Percentiles rank a stretch among this genome's conserved stretches.
phyloP scores from a whole-genome alignment of 2,329 filamentous ascomycete genomes.

The Beauveria brongniartii region DNA sequence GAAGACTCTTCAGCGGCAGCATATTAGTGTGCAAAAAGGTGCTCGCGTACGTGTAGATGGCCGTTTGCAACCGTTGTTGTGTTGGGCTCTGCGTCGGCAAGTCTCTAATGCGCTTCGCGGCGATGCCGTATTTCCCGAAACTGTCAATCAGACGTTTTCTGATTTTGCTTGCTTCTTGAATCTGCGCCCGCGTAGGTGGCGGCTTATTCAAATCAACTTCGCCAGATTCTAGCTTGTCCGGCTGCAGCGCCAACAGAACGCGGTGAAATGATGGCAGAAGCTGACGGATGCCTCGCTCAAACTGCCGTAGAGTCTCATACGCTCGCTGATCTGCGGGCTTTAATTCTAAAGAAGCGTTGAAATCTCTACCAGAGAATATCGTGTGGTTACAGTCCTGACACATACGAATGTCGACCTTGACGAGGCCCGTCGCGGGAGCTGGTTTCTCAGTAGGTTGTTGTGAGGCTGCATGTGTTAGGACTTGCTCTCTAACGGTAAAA shows the following conservation, averaged over 20 bases:
- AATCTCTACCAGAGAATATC: constrained; percentile 63
- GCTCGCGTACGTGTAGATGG: constrained; percentile 74
- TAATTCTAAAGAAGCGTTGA: constrained; percentile 57
- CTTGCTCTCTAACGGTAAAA: not conserved
- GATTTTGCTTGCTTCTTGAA: constrained; percentile 79
- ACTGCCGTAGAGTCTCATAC: constrained; percentile 77
- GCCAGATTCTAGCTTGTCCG: constrained; percentile 31
- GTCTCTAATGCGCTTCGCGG: constrained; percentile 73
- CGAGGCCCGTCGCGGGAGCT: constrained; percentile 31
- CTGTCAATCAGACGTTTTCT: constrained; percentile 84
- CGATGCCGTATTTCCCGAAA: constrained; percentile 78
- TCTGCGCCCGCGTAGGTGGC: constrained; percentile 53
- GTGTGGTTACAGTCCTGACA: constrained; percentile 75
- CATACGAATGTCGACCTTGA: constrained; percentile 79
- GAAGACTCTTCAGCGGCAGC: constrained; percentile 73
- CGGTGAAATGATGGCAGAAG: constrained; percentile 80
- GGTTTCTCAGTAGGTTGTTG: constrained; percentile 37
- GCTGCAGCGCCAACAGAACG: constrained; percentile 62
- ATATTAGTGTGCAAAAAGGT: constrained; percentile 83
- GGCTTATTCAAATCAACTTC: constrained; percentile 31
- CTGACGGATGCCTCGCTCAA: constrained; percentile 76
- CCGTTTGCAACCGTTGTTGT: constrained; percentile 68
- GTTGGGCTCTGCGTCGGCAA: constrained; percentile 64
- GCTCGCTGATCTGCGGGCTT: constrained; percentile 69
- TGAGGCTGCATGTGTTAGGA: constrained; percentile 19